Percentiles rank a stretch among this genome's conserved stretches.
These are phyloP conservation scores for Neurospora sp. DNA, from an alignment of 495 filamentous ascomycete species.

Conservation along the genomic window DNA sequence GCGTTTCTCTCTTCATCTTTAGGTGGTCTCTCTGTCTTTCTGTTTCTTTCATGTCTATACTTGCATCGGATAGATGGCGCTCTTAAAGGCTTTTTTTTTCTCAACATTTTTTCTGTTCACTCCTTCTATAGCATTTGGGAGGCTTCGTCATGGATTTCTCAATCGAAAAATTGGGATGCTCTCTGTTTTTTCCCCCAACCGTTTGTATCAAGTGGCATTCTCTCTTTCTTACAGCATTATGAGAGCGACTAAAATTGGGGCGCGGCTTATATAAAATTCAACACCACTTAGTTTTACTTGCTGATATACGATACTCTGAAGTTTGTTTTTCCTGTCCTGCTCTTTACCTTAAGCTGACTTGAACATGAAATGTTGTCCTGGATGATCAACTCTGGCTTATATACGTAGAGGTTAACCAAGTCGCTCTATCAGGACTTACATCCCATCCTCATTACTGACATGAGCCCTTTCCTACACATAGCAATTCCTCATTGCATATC, in stretches of 20 bases:
- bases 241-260: not conserved
- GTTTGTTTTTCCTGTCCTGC: not conserved
- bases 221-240: not conserved
- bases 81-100: not conserved
- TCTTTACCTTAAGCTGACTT: not conserved
- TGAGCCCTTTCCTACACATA: too few relatives aligned
- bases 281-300: not conserved
- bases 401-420: not conserved
- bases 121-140: not conserved
- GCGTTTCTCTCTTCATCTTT: not conserved
- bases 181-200: not conserved
- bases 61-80: not conserved
- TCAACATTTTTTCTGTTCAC: not conserved
- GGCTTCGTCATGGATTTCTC: not conserved
- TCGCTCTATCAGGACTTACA: not conserved
- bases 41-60: not conserved
- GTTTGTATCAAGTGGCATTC: not conserved
- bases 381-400: not conserved
- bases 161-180: not conserved
- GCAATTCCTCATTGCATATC: slow-evolving; percentile 6
- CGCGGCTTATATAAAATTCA: not conserved
- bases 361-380: not conserved
- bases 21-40: not conserved
- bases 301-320: not conserved
- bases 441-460: not conserved